Evolutionary conservation across 306 rosid species (phyloP), one percentile per base, ranked within the genome.

Genomic region (Ziziphus jujuba): DNA sequence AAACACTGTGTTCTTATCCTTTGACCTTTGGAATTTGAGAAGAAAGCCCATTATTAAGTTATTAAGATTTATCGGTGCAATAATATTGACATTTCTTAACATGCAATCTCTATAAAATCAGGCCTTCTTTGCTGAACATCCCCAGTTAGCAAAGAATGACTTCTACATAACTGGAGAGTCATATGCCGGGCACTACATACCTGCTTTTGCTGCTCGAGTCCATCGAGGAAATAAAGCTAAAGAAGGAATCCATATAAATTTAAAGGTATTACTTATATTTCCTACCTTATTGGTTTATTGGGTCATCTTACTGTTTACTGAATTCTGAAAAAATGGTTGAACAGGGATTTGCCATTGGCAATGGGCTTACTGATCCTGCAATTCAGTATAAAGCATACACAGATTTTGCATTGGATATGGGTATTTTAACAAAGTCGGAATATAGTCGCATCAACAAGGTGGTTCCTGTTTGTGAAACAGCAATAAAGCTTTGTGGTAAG

Each of bases 101-200:
- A 16, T 61, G 63, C 59, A 65, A 56, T 79, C 61, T 58, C 44
- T 54, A 24, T 58, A 21, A 51, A 56, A 11, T 67, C 79, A 90
- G 99, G 95, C 95, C 48, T 93, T 93, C 89, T 88, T 93, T 67
- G 77, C 75, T 7, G 90, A 80, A 74, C 97, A 93, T 73, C 97
- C 97, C 9, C 76, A 90, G 66, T 85, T 80, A 77, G 95, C 85
- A 56, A 44, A 75, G 51, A 90, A 93, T 80, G 96, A 93, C 75
- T 90, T 93, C 45, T 93, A 74, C 77, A 93, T 93, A 66, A 93
- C 99, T 23, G 99, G 97, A 38, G 99, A 93, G 67, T 93, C 99
- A 57, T 93, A 93, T 83, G 97, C 99, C 13, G 99, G 99, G 57
- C 99, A 93, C 80, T 93, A 93, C 53, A 93, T 93, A 79, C 99